Evolutionary conservation across 768 basidiomycete genomes (phyloP), one percentile per base, ranked within the genome.

Genomic region (Agaricus blazei): DNA sequence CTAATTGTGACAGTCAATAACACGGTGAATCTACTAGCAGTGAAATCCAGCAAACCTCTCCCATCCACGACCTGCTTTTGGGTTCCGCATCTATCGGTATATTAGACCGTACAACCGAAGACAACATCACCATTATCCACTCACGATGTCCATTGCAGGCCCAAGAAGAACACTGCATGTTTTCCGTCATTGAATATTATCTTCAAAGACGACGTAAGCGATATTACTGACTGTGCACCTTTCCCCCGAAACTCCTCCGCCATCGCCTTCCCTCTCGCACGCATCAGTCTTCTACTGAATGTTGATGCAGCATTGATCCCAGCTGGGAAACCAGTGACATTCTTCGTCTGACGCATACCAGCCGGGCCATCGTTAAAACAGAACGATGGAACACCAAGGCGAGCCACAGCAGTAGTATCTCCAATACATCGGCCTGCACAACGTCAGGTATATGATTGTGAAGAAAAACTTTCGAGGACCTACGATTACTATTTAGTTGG

Each of bases 181-280:
- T 36, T 40, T 43, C 54, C 6, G 23, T 40, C 24, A 15, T 26
- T 29, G 42, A 14, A 38, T 28, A 24, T 19, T 19, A 19, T 19
- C 28, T n/a, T 4, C 11, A 23, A 26, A 14, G 6, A 37, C 24
- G 19, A 36, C 24, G 29, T 11, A 26, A 48, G 11, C 24, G 37
- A 9, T 26, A 37, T 14, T 24, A 63, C 70, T 67, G 44, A 76
- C 76, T 76, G 72, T 4, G 80, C 80, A 24, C 89, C 89, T 65
- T 87, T 85, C 11, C 76, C 83, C n/a, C 79, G 69, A 64, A 82
- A 85, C 65, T 91, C 88, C 52, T 80, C 72, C 3, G 82, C 88
- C 58, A 90, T 69, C 0, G 85, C 85, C 3, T 72, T 69, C 3
- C 83, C 87, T 45, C 87, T 74, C 36, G 76, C 74, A 48, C 81